phyloP scores from a whole-genome alignment of 495 filamentous ascomycete genomes.

The Aspergillus steynii region DNA sequence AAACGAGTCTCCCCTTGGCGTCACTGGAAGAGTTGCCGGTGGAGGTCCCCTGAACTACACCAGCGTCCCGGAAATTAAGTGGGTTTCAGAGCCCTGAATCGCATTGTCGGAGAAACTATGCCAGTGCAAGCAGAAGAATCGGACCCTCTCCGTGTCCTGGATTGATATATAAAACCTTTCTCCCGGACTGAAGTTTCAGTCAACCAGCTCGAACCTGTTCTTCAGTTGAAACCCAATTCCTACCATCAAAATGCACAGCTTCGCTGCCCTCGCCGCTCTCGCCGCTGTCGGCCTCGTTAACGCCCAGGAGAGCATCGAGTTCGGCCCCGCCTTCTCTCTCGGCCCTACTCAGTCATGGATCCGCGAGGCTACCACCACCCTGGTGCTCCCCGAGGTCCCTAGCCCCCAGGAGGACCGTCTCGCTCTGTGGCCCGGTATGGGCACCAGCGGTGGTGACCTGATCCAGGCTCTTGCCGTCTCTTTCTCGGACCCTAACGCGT shows the following conservation, averaged over 20 bases:
- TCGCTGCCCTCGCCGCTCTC: conserved; percentile 16
- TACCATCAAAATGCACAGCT: conserved; percentile 5
- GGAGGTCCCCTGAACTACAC: neutral
- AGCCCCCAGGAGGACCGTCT: conserved; percentile 31
- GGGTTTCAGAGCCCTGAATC: neutral
- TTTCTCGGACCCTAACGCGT: conserved; percentile 29
- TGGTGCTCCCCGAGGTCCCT: conserved; percentile 31
- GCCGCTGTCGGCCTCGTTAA: conserved; percentile 15
- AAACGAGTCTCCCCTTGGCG: neutral
- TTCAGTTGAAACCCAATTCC: too few relatives aligned
- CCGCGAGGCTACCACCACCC: conserved; percentile 35
- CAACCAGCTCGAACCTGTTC: neutral
- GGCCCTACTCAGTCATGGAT: conserved; percentile 37
- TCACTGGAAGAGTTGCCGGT: too few relatives aligned
- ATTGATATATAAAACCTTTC: neutral
- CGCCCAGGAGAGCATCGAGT: conserved; percentile 25
- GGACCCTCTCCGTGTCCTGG: neutral
- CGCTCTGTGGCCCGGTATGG: conserved; percentile 41
- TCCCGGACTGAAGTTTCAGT: neutral
- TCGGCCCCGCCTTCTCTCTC: conserved; percentile 36
- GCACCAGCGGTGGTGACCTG: conserved; percentile 37
- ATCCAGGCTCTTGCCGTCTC: conserved; percentile 40
- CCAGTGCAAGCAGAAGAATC: neutral
- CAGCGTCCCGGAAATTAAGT: neutral
- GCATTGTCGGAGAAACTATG: neutral